These are phyloP conservation scores for Psilocybe mexicana DNA, from an alignment of 1,284 basidiomycete species.

Conservation along the genomic window DNA sequence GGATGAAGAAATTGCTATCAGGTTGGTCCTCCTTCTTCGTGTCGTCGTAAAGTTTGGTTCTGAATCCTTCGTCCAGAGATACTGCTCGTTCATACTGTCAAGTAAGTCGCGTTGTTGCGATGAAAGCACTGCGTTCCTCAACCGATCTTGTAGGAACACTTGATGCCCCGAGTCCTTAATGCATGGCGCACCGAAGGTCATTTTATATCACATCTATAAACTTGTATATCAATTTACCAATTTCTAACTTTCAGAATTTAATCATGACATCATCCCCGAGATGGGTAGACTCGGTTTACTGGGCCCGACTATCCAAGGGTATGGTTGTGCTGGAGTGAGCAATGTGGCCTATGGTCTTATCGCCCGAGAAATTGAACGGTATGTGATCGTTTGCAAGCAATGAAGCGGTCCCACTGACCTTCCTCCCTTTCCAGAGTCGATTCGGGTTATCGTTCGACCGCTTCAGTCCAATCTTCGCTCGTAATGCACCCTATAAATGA, in stretches of 20 bases:
- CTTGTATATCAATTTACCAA: not conserved
- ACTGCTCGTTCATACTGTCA: constrained; percentile 86
- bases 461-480: constrained; percentile 94
- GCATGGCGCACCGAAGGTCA: constrained; percentile 87
- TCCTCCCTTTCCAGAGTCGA: constrained; percentile 64
- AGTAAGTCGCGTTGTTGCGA: constrained; percentile 38
- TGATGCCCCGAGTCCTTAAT: constrained; percentile 83
- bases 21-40: constrained; percentile 43
- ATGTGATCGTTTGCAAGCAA: constrained; percentile 17
- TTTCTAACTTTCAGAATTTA: constrained; percentile 62
- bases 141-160: constrained; percentile 57
- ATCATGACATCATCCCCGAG: constrained; percentile 77
- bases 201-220: not conserved
- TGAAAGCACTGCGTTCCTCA: not conserved
- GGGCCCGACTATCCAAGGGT: constrained; percentile 91
- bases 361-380: constrained; percentile 92
- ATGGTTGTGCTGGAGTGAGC: constrained; percentile 93
- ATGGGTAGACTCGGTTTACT: constrained; percentile 94
- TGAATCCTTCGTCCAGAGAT: constrained; percentile 51
- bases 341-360: constrained; percentile 93
- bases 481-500: constrained; percentile 98
- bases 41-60: constrained; percentile 7
- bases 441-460: constrained; percentile 94
- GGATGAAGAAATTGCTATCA: constrained; percentile 89
- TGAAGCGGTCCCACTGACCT: not conserved